Evolutionary conservation across 2,329 filamentous ascomycete genomes (phyloP), one percentile per base, ranked within the genome.

Genomic region (Diaporthe longicolla): DNA sequence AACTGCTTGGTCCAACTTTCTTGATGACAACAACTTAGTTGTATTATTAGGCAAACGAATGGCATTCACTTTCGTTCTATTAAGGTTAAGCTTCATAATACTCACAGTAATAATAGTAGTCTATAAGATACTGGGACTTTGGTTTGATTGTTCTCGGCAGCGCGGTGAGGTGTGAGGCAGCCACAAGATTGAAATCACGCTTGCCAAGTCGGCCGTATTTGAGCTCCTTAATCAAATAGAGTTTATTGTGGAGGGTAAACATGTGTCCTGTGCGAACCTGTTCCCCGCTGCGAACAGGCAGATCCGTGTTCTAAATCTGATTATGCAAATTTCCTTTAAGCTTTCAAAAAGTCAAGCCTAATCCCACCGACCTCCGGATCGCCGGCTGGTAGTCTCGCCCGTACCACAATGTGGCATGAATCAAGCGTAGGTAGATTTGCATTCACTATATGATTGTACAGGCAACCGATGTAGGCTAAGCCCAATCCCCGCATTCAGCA

Each of bases 211-310:
- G 45, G 45, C 45, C 45, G 26, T 45, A 37, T 37, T 24, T 37
- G 45, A 26, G 45, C 63, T 66, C 63, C 63, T 54, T 68, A 40
- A 68, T 68, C 15, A 68, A 68, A 68, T 68, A 68, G 10, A 68
- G 63, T 68, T 68, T 17, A 35, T 24, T 54, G 63, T 19, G 63
- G 63, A 37, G 48, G 63, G 15, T 24, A 54, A 68, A 54, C 32
- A 40, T 19, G 29, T 19, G 40, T 45, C 48, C 63, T 40, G 63
- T 54, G 63, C 63, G 40, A 68, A 54, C 29, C 15, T 17, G 15
- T 66, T 37, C 43, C 61, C 61, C 59, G 48, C 43, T 66, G 43
- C 61, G 13, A 66, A 54, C 45, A 52, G 45, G 63, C 45, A 37
- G 21, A 37, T 37, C 61, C 45, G 45, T 21, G 45, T 52, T 66